Evolutionary conservation across 441 rosid genomes (phyloP).

Genomic region (Aquilaria agallochum): DNA sequence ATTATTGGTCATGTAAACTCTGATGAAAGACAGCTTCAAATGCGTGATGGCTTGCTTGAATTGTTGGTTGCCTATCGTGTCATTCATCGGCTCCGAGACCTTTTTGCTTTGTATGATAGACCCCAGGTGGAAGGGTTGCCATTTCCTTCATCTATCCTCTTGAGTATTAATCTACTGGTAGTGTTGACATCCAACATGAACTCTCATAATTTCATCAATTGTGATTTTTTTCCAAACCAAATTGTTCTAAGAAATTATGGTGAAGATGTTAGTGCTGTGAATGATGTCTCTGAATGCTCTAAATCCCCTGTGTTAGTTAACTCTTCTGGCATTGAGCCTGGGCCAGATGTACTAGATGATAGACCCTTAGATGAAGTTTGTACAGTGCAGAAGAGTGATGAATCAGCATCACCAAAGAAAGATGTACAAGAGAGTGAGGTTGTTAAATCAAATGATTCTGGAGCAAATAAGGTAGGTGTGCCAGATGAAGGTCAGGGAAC

Average conservation of each 20-base stretch:
- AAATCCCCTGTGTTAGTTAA: slow-evolving; percentile 12
- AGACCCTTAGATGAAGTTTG: slow-evolving; percentile 26
- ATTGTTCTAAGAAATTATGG: slow-evolving; percentile 23
- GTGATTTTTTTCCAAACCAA: slow-evolving; percentile 44
- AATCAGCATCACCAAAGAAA: slow-evolving; percentile 15
- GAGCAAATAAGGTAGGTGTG: slow-evolving; percentile 15
- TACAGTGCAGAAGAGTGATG: slow-evolving; percentile 20
- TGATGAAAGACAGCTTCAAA: slow-evolving; percentile 58
- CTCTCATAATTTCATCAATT: slow-evolving; percentile 34
- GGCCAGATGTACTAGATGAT: slow-evolving; percentile 30
- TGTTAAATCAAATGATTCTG: slow-evolving; percentile 22
- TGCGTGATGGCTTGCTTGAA: slow-evolving; percentile 77
- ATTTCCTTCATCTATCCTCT: slow-evolving; percentile 70
- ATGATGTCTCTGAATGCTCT: slow-evolving; percentile 19
- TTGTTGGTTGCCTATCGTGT: slow-evolving; percentile 71
- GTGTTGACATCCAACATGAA: slow-evolving; percentile 52
- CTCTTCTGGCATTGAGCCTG: slow-evolving; percentile 21
- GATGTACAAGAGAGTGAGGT: slow-evolving; percentile 31
- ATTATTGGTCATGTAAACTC: slow-evolving; percentile 56
- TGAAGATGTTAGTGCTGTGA: slow-evolving; percentile 28
- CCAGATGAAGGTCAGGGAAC: slow-evolving; percentile 24
- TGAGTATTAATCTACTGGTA: slow-evolving; percentile 62
- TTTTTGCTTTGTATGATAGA: slow-evolving; percentile 80
- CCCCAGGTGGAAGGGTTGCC: slow-evolving; percentile 87
- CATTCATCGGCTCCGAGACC: slow-evolving; percentile 67